Evolutionary conservation across 2,329 filamentous ascomycete genomes (phyloP).

Genomic region (Corinectria fuckeliana): DNA sequence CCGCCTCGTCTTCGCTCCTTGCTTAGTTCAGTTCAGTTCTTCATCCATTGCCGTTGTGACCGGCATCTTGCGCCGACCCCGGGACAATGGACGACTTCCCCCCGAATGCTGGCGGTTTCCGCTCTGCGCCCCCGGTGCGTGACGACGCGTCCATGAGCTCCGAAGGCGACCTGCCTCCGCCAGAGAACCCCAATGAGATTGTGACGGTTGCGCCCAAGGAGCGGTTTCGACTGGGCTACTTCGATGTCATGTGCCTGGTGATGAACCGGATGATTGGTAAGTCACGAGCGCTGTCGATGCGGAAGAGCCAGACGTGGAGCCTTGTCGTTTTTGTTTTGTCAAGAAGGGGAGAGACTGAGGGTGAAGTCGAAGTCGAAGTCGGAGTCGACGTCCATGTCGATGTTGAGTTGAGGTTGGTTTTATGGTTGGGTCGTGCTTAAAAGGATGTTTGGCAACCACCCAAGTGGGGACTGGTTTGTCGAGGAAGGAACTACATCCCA

Average conservation of each 20-base stretch:
- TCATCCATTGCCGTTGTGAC: background rate
- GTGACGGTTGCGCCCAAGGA: slow-evolving; percentile 44
- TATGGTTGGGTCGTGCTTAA: slow-evolving; percentile 21
- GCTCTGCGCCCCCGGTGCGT: background rate
- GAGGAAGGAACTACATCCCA: slow-evolving; percentile 2
- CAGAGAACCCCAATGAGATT: slow-evolving; percentile 38
- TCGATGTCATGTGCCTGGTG: slow-evolving; percentile 46
- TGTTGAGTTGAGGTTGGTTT: slow-evolving; percentile 33
- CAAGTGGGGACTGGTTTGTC: slow-evolving; percentile 31
- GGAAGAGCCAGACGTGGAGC: background rate
- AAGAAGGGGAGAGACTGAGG: background rate
- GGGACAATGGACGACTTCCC: slow-evolving; percentile 40
- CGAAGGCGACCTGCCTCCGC: slow-evolving; percentile 5
- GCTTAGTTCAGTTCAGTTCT: background rate
- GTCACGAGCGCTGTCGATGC: slow-evolving; percentile 15
- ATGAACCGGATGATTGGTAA: slow-evolving; percentile 48
- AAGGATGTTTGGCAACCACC: slow-evolving; percentile 1
- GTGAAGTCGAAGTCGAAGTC: background rate
- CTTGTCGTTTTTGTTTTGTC: background rate
- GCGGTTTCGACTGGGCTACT: slow-evolving; percentile 44
- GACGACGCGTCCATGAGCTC: slow-evolving; percentile 14
- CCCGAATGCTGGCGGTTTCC: slow-evolving; percentile 21
- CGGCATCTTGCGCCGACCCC: slow-evolving; percentile 1
- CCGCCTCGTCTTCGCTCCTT: slow-evolving; percentile 3
- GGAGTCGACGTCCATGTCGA: too few relatives aligned